Base-by-base conservation (phyloP, 2,329 filamentous ascomycete species). In the Ilyonectria destructans region DNA sequence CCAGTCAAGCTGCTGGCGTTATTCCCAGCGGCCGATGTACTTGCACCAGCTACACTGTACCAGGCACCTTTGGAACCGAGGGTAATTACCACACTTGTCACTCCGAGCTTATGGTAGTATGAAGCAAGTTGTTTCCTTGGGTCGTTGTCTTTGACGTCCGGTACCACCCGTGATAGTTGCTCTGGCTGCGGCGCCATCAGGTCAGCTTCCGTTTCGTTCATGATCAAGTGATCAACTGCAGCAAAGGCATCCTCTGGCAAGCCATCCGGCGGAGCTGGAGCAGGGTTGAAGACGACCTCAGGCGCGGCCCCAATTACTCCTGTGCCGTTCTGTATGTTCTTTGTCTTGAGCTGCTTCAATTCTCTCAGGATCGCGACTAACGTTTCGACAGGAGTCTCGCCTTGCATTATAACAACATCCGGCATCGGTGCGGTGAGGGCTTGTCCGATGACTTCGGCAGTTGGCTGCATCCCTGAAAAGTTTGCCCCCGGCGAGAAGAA, bases 131-230 rank as follows among this genome's bases (percentile, higher is more conserved):
- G 70, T 60, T 77, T 77, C 29, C 76, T 70, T 13, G 80, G 77
- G 43, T 78, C 78, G 23, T 78, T 75, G 0, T 74, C 75, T 54
- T 82, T 78, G 10, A 85, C 75, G 1, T 77, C 80, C 13, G 78
- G 29, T n/a, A n/a, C n/a, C n/a, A n/a, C n/a, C n/a, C n/a, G n/a
- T n/a, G n/a, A n/a, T n/a, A n/a, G n/a, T n/a, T n/a, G n/a, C 45
- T 76, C 73, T 19, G 73, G 67, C 43, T 77, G 78, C 0, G 84
- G 85, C 1, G 86, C 87, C 65, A 93, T 85, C 35, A 92, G 85
- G 13, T 88, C 87, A 6, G 92, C 90, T 82, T 95, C 92, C 2
- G 88, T 92, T 79, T 95, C 92, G 73, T 95, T 95, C 74, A 95
- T 84, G 54, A 95, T 87, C 26, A 95, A 82, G 75, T 93, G 91